A percentile compares a stretch with the other conserved stretches of the same genome.
phyloP scores from a whole-genome alignment of 2,329 filamentous ascomycete genomes.

The Colletotrichum sp. region DNA sequence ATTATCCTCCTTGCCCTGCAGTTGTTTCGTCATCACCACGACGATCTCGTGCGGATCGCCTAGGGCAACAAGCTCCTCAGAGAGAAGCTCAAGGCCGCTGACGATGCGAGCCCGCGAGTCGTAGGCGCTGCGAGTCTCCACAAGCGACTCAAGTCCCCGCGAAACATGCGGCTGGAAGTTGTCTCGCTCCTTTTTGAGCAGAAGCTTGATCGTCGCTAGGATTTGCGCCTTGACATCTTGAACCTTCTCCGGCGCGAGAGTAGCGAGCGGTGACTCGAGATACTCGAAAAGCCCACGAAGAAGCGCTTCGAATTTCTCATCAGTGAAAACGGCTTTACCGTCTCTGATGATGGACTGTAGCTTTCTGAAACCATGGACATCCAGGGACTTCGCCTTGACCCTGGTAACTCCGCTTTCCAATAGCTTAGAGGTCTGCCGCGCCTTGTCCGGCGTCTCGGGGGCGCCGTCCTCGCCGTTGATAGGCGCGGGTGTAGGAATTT shows the following conservation, averaged over 20 bases:
- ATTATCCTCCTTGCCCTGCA: conserved; percentile 50
- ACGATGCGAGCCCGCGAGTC: conserved; percentile 76
- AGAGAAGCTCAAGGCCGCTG: conserved; percentile 74
- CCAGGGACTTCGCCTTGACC: conserved; percentile 73
- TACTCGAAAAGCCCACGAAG: conserved; percentile 74
- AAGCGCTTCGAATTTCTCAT: conserved; percentile 73
- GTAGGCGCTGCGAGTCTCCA: conserved; percentile 69
- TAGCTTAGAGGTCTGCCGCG: conserved; percentile 64
- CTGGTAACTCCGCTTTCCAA: conserved; percentile 78
- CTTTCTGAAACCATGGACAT: conserved; percentile 82
- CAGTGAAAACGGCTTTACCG: conserved; percentile 65
- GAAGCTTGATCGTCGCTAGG: conserved; percentile 74
- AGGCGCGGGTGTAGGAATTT: conserved; percentile 44
- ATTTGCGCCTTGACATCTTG: conserved; percentile 78
- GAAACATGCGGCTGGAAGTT: conserved; percentile 72
- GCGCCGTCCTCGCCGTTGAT: conserved; percentile 19
- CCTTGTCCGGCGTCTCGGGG: conserved; percentile 53
- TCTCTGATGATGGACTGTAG: conserved; percentile 77
- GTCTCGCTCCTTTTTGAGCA: conserved; percentile 71
- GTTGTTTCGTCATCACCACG: conserved; percentile 55
- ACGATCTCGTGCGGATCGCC: conserved; percentile 68
- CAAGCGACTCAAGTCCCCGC: conserved; percentile 69
- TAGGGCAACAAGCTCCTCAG: conserved; percentile 72
- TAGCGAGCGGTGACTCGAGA: conserved; percentile 65
- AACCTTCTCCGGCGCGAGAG: conserved; percentile 65